Base-by-base conservation (phyloP, 768 basidiomycete species). In the Chalciporus sphaerocephalus region DNA sequence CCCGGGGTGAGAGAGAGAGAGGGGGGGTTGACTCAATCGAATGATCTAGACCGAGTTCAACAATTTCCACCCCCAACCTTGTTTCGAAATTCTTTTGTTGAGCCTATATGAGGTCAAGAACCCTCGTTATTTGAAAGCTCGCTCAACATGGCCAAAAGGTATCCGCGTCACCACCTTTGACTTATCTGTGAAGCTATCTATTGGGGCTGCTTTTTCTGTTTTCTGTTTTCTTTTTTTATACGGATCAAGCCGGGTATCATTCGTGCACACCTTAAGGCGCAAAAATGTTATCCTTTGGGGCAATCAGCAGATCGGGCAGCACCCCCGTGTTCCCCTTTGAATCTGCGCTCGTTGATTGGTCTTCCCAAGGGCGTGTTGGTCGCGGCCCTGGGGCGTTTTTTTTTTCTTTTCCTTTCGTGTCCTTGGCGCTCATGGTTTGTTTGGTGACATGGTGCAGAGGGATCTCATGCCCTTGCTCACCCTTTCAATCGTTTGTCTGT, bases 231-330 rank as follows among this genome's bases (percentile, higher is more conserved):
- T n/a, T n/a, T n/a, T n/a, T n/a, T 35, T 35, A 8, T 40, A 45
- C 58, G 60, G 60, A 61, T 63, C 60, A 60, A 55, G 38, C 60
- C 60, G 60, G 50, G 50, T 22, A 46, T 52, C 52, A 51, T n/a
- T n/a, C n/a, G n/a, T 36, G n/a, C 21, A 5, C 39, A 32, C 48
- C 18, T 34, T 16, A 20, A 33, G 43, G 60, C 53, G 53, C 27
- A 53, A 53, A 35, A 53, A 47, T 23, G 38, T 34, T 13, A 21
- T 43, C 53, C 40, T 46, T 46, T 2, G 24, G 44, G 18, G 44
- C 18, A 48, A 52, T 57, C 48, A 40, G 48, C 40, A 38, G 53
- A 34, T 38, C 35, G 24, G 6, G 24, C 40, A 40, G 35, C 23
- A 44, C 33, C 32, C 25, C 46, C 21, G 20, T n/a, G 47, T 38